Evolutionary conservation across 2,329 filamentous ascomycete species (phyloP).

Genomic region (Aureobasidium namibiae): DNA sequence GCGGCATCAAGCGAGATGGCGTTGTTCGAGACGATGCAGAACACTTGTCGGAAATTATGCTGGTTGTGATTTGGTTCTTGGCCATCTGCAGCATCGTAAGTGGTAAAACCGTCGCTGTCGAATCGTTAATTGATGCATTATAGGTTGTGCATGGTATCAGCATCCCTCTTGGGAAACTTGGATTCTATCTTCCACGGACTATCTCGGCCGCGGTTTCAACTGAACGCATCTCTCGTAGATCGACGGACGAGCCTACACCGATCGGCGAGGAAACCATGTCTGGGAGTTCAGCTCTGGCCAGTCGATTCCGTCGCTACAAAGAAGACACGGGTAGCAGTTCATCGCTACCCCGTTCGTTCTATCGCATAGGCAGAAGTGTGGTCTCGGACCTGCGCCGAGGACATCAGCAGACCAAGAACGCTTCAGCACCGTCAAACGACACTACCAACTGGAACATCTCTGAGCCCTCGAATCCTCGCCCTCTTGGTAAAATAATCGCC

Average conservation of each 20-base stretch:
- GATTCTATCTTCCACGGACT: conserved; percentile 54
- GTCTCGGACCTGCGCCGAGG: not conserved
- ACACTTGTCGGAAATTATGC: conserved; percentile 56
- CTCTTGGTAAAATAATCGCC: not conserved
- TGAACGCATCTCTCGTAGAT: conserved; percentile 25
- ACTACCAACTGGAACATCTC: conserved; percentile 13
- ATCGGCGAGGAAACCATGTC: conserved; percentile 16
- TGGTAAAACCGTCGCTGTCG: conserved; percentile 15
- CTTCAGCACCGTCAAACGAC: conserved; percentile 10
- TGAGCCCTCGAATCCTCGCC: conserved; percentile 7
- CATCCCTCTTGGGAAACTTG: conserved; percentile 65
- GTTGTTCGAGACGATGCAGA: conserved; percentile 56
- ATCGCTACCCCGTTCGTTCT: conserved; percentile 3
- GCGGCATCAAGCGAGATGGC: conserved; percentile 49
- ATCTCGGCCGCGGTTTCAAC: conserved; percentile 47
- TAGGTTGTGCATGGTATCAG: conserved; percentile 73
- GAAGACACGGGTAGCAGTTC: not conserved
- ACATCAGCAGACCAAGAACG: conserved; percentile 8
- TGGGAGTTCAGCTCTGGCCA: conserved; percentile 3
- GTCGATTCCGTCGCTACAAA: not conserved
- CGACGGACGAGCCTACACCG: conserved; percentile 14
- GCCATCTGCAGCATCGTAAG: conserved; percentile 73
- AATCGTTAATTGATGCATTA: not conserved
- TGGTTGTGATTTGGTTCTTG: conserved; percentile 78
- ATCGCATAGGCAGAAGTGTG: conserved; percentile 1